Base-by-base conservation (phyloP, 441 rosid species). In the Croton laevigatus region DNA sequence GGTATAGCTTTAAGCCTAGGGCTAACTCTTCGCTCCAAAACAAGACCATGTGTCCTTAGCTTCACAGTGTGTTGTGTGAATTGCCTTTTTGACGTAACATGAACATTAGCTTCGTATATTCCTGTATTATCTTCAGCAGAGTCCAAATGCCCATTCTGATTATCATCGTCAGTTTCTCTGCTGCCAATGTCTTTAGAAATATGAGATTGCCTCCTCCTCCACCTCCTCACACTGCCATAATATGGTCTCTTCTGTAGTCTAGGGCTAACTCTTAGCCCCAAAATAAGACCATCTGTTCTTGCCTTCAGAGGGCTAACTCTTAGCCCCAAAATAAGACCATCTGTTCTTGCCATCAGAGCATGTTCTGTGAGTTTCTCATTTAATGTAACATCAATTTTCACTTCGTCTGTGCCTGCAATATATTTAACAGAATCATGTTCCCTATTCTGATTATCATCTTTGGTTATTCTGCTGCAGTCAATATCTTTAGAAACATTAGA, bases 11-110 rank as follows among this genome's bases (percentile, higher is more conserved):
- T 68, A 38, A 54, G 42, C 13, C 71, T 57, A 16, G 71, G 71
- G 51, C 83, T 73, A 45, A 57, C 20, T 73, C 81, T 75, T 62
- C 66, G 54, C 37, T 58, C 60, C 66, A 66, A 16, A 68, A 65
- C 12, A 57, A 55, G 49, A 16, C 52, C 68, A 38, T 53, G 44
- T 40, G 68, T 38, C 8, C 53, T 53, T 52, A 62, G 16, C 42
- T 53, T 42, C 23, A 44, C 37, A 44, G 27, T 54, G 40, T 38
- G 53, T 37, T 8, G 37, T 0, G 3, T 8, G 55, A 46, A 53
- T 32, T 46, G 38, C 9, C 27, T 32, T 49, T 17, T 53, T 16
- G 51, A 42, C 9, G 46, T 44, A 38, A 62, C n/a, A 40, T 10
- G 37, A 57, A 14, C 52, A 42, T 44, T 57, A 36, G 63, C 71